Evolutionary conservation across 1,284 basidiomycete genomes (phyloP), one percentile per base, ranked within the genome.

Genomic region (Filobasidium uniguttulatum): DNA sequence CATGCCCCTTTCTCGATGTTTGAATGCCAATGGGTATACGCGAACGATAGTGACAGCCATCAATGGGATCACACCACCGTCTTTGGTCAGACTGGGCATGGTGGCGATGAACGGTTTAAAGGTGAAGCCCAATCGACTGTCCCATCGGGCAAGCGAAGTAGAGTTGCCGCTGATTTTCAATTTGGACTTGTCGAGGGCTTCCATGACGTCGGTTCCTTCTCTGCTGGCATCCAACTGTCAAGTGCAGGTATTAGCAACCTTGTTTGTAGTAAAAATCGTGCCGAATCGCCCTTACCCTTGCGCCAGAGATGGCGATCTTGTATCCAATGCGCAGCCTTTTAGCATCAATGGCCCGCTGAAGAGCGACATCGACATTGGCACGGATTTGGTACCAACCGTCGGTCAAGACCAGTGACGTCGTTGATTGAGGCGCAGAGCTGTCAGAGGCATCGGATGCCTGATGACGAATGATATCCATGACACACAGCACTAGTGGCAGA

Each of bases 341-440:
- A 19, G 75, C 76, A 33, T 70, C 69, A 5, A 85, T 72, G 0
- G 88, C 93, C 22, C 81, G 74, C 1, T 73, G 73, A 8, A 98
- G 71, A 1, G 82, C 76, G 12, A 73, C 71, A 64, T 97, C 91
- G 5, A 88, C 72, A 34, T 74, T 73, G 0, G 87, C 83, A 10
- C 81, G 77, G 12, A 98, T 75, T 29, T 79, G 73, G 61, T 98
- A 98, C 94, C 93, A 98, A 8, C 93, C 93, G 62, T 98, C 94
- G 0, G 88, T 90, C 12, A 98, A 72, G 65, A 94, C 90, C 74
- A 20, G 78, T 75, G 55, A 72, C 61, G 22, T 72, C 29, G 45
- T 68, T 67, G 2, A 38, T 33, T 15, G 70, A 65, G n/a, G n/a
- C n/a, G n/a, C 2, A 60, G 62, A 29, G 59, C 58, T 10, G 69